Evolutionary conservation across 2,329 filamentous ascomycete species (phyloP).

Genomic region (Zalaria obscura): DNA sequence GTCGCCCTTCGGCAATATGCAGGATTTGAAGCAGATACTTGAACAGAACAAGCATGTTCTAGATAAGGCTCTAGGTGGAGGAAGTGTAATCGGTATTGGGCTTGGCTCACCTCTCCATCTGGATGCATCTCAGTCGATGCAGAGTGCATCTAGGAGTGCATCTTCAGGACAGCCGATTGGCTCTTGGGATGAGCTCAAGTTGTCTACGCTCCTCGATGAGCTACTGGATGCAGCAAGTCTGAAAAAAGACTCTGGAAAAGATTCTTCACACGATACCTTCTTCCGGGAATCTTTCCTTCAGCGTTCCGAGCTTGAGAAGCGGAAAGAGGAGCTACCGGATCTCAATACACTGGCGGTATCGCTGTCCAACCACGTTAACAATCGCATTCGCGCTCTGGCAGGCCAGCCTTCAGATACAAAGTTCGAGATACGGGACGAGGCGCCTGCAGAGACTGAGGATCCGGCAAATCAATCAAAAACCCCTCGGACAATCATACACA

Average conservation of each 20-base stretch:
- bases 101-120: neutral
- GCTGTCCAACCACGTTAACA: neutral
- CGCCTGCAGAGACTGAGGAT: neutral
- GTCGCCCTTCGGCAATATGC: neutral
- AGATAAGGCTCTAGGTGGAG: neutral
- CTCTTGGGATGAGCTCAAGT: constrained; percentile 15
- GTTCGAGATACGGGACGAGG: neutral
- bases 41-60: neutral
- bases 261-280: neutral
- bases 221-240: constrained; percentile 15
- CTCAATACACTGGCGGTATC: neutral
- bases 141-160: neutral
- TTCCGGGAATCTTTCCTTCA: neutral
- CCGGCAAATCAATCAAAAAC: constrained; percentile 7
- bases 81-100: neutral
- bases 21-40: neutral
- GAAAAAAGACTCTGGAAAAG: constrained; percentile 6
- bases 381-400: neutral
- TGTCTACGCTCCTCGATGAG: constrained; percentile 14
- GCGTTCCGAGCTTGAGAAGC: neutral
- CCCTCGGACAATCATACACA: constrained; percentile 46
- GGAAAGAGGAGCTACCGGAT: constrained; percentile 3
- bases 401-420: too few species aligned
- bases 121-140: neutral
- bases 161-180: constrained; percentile 1